Percentiles rank a stretch among this genome's conserved stretches.
phyloP scores from a whole-genome alignment of 768 basidiomycete species.

The Thelephora ganbajun region DNA sequence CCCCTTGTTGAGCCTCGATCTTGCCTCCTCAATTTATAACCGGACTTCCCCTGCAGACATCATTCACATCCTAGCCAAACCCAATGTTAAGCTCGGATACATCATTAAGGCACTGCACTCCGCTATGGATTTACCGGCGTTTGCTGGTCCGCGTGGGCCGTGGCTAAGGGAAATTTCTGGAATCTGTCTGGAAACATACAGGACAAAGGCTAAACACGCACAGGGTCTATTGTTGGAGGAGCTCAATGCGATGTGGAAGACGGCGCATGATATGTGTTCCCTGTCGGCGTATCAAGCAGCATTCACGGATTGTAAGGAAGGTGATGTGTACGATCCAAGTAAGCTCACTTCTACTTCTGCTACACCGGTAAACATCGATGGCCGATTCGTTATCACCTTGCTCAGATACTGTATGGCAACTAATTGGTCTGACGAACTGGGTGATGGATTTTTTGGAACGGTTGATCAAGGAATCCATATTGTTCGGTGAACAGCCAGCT shows the following conservation, averaged over 20 bases:
- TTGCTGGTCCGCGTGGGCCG: slow-evolving; percentile 21
- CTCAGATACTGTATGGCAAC: slow-evolving; percentile 60
- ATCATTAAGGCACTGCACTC: slow-evolving; percentile 33
- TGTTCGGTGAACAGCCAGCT: slow-evolving; percentile 15
- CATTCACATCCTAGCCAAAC: slow-evolving; percentile 35
- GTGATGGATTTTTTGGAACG: slow-evolving; percentile 44
- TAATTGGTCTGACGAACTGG: slow-evolving; percentile 52
- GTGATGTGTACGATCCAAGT: slow-evolving; percentile 53
- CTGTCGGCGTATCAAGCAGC: slow-evolving; percentile 43
- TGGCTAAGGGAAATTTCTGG: slow-evolving; percentile 40
- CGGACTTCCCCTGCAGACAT: slow-evolving; percentile 46
- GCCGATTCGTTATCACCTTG: slow-evolving; percentile 3
- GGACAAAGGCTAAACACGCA: slow-evolving; percentile 18
- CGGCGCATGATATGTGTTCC: slow-evolving; percentile 56
- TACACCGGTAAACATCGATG: neutral
- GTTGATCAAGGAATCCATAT: slow-evolving; percentile 40
- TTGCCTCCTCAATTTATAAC: slow-evolving; percentile 32
- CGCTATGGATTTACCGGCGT: slow-evolving; percentile 21
- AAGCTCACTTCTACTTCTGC: slow-evolving; percentile 3
- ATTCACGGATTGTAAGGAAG: slow-evolving; percentile 54
- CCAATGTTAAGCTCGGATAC: slow-evolving; percentile 25
- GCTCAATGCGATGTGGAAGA: slow-evolving; percentile 36
- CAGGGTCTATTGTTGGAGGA: slow-evolving; percentile 24
- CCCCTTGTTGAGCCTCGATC: slow-evolving; percentile 6
- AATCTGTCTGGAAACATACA: slow-evolving; percentile 26